Percentiles rank a stretch among this genome's conserved stretches.
Evolutionary conservation across 768 basidiomycete genomes (phyloP).

Genomic region (Naganishia onofrii): DNA sequence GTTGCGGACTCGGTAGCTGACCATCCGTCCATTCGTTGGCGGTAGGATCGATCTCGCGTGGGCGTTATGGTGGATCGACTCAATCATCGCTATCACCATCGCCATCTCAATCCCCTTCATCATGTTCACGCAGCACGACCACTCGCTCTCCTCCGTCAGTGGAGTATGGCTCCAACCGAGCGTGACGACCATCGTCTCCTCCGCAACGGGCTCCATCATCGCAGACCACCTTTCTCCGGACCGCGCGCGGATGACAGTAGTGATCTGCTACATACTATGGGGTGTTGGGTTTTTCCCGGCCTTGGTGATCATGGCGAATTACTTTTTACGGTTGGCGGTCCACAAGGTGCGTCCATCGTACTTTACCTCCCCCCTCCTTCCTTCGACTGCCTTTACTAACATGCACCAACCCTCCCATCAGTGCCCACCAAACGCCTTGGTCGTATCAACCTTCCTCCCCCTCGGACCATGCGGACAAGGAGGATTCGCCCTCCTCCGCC

Average conservation of each 20-base stretch:
- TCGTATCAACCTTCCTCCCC: conserved; percentile 69
- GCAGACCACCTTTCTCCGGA: conserved; percentile 57
- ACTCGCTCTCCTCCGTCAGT: conserved; percentile 61
- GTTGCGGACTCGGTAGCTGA: too few species aligned
- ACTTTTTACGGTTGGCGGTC: conserved; percentile 62
- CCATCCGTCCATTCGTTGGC: too few species aligned
- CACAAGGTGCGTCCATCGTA: conserved; percentile 23
- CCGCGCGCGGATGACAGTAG: conserved; percentile 61
- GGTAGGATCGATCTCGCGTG: conserved; percentile 50
- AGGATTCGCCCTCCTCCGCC: conserved; percentile 50
- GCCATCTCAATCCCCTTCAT: conserved; percentile 64
- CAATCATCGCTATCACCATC: conserved; percentile 60
- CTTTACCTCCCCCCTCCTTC: background rate
- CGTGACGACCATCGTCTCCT: conserved; percentile 68
- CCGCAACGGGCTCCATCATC: conserved; percentile 66
- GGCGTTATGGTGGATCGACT: conserved; percentile 70
- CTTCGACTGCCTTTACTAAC: background rate
- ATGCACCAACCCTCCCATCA: background rate
- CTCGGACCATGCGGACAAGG: conserved; percentile 71
- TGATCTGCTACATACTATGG: conserved; percentile 57
- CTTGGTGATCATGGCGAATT: conserved; percentile 66
- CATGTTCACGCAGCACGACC: conserved; percentile 64
- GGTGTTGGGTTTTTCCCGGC: conserved; percentile 62
- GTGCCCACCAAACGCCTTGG: conserved; percentile 49
- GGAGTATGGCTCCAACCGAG: conserved; percentile 72